Percentiles rank a stretch among this genome's conserved stretches.
These are phyloP conservation scores for Schwanniomyces pseudopolymorphus DNA, from an alignment of 805 yeast species.

Conservation along the genomic window DNA sequence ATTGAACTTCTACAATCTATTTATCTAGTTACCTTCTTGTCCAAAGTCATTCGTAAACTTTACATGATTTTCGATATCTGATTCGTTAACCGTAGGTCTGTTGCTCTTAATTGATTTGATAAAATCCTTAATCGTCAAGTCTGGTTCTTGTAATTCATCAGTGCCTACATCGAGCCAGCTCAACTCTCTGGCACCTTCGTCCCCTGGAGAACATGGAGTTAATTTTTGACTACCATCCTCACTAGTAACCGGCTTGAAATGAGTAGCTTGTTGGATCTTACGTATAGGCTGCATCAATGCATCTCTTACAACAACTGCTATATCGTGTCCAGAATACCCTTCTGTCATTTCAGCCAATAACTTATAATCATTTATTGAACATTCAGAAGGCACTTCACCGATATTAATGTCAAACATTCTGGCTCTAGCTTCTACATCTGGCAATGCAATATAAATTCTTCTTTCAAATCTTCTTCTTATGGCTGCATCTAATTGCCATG, in stretches of 20 bases:
- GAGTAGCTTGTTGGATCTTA: conserved; percentile 93
- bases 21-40: conserved; percentile 80
- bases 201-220: conserved; percentile 99
- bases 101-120: conserved; percentile 87
- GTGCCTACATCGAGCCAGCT: conserved; percentile 91
- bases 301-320: conserved; percentile 94
- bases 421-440: conserved; percentile 89
- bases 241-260: conserved; percentile 65
- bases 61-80: conserved; percentile 77
- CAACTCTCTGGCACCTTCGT: conserved; percentile 78
- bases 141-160: conserved; percentile 88
- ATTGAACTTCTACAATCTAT: neutral
- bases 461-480: conserved; percentile 94
- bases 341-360: conserved; percentile 89
- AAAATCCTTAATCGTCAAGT: conserved; percentile 85
- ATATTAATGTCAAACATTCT: conserved; percentile 93
- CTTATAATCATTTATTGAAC: conserved; percentile 70
- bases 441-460: conserved; percentile 91
- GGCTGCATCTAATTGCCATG: conserved; percentile 98
- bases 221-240: conserved; percentile 47
- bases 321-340: conserved; percentile 97
- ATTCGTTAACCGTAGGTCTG: conserved; percentile 90
- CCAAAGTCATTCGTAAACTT: conserved; percentile 95
- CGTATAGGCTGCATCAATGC: conserved; percentile 98
- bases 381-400: conserved; percentile 82